These are phyloP conservation scores for Raphanus sativus DNA, from an alignment of 345 rosid species.

Conservation along the genomic window DNA sequence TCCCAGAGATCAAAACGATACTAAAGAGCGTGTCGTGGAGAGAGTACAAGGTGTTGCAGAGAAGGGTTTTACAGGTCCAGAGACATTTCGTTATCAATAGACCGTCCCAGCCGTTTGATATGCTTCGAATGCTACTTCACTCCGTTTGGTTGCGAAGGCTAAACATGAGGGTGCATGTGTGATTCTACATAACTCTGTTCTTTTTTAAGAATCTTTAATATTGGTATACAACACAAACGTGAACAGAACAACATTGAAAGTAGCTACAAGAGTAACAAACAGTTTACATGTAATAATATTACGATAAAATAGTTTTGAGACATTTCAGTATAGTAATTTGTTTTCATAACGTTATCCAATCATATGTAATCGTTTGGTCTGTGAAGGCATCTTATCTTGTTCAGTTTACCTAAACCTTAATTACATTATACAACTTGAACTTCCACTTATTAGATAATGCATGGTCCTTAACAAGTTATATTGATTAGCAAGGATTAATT, in stretches of 20 bases:
- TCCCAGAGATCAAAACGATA: slow-evolving; percentile 45
- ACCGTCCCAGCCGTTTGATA: slow-evolving; percentile 54
- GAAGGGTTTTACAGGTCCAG: slow-evolving; percentile 44
- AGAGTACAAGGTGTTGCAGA: slow-evolving; percentile 42
- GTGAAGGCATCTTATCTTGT: no score
- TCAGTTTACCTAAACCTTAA: neutral
- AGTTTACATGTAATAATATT: slow-evolving; percentile 7
- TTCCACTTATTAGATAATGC: no score
- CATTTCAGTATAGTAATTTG: neutral
- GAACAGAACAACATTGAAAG: neutral
- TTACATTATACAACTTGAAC: neutral
- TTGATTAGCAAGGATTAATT: neutral
- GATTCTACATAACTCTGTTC: slow-evolving; percentile 4
- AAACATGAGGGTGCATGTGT: slow-evolving; percentile 38
- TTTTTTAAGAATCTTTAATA: slow-evolving; percentile 1
- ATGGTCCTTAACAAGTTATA: neutral
- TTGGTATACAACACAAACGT: slow-evolving; percentile 16
- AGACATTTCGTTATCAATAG: slow-evolving; percentile 49
- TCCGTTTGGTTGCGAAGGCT: slow-evolving; percentile 59
- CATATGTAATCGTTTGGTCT: no score
- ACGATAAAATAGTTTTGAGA: neutral
- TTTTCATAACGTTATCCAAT: neutral
- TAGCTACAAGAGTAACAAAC: no score
- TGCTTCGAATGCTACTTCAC: slow-evolving; percentile 52
- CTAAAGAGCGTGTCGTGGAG: slow-evolving; percentile 31